Base-by-base conservation (phyloP, 129 eudicot genomes). In the Glebionis coronaria region DNA sequence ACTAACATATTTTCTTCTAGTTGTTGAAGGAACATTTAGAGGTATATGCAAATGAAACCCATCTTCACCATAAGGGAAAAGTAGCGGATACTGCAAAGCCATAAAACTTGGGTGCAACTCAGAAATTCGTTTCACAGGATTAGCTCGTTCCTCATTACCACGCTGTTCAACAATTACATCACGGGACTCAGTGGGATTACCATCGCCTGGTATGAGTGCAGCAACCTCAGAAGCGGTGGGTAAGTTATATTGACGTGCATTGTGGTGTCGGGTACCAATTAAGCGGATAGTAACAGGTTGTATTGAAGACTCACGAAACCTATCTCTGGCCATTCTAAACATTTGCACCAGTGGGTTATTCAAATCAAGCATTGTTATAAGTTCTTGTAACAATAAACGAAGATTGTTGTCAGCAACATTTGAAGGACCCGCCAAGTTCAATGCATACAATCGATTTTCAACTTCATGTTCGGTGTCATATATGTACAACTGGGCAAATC, bases 11-110 rank as follows among this genome's bases (percentile, higher is more conserved):
- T 49, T 49, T 4, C 16, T 12, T 16, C 54, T 12, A 12, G 54
- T 4, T 11, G 12, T 49, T 49, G 4, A 5, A 49, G 18, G 54
- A 2, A 49, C 54, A 49, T 49, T 53, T 3, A 53, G 27, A 53
- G 58, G 58, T 53, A 53, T 53, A 13, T 53, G 6, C 9, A 53
- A 15, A 53, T 10, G 23, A 18, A 53, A 53, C 7, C 58, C 58
- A 53, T 53, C 58, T 53, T 53, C 58, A 25, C 58, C 58, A 53
- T 15, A 53, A 3, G 58, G 58, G 8, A 53, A 53, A 53, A 53
- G 58, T 25, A 53, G 5, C 11, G 58, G 58, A 18, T 53, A 53
- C 12, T 53, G 23, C 27, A 53, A 4, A 2, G 58, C 8, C 58
- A 53, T 53, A 10, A 53, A 53, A 19, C 58, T 53, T 5, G 58